Evolutionary conservation across 352 stramenopile genomes (phyloP).

Genomic region (Phytopythium delawarense): DNA sequence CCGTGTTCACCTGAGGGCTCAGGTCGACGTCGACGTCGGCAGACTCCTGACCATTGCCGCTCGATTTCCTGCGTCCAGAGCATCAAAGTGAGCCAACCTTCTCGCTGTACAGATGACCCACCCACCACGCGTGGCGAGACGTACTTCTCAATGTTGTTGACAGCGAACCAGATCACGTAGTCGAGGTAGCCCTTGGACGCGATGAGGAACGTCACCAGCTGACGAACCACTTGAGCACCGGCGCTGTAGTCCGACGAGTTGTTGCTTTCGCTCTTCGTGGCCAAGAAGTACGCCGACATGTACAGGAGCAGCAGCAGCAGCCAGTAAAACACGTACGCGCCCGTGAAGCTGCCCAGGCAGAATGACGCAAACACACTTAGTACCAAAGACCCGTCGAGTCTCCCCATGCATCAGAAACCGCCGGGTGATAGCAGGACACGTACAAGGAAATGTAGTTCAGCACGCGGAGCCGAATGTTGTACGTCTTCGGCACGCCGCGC

Average conservation of each 20-base stretch:
- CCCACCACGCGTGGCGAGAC: not conserved
- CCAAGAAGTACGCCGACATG: conserved; percentile 89
- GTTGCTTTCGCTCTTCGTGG: conserved; percentile 57
- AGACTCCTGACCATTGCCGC: conserved; percentile 49
- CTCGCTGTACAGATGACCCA: not conserved
- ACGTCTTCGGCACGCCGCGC: conserved; percentile 82
- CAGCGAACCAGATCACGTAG: conserved; percentile 89
- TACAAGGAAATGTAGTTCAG: conserved; percentile 89
- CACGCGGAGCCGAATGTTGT: conserved; percentile 86
- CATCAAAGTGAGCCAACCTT: not conserved
- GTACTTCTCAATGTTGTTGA: conserved; percentile 85
- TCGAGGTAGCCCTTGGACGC: conserved; percentile 82
- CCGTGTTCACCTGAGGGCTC: conserved; percentile 86
- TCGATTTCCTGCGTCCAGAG: conserved; percentile 16
- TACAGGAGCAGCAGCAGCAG: conserved; percentile 81
- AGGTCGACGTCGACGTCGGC: conserved; percentile 83
- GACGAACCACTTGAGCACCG: conserved; percentile 71
- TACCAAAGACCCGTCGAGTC: not conserved
- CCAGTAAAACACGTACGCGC: conserved; percentile 89
- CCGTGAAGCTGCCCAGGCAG: conserved; percentile 54
- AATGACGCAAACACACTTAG: conserved; percentile 4
- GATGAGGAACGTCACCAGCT: conserved; percentile 83
- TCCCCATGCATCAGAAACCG: not conserved
- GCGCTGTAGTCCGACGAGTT: conserved; percentile 38
- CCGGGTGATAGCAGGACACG: conserved; percentile 4